phyloP scores from a whole-genome alignment of 2,329 filamentous ascomycete genomes.

The Harringtonia lauricola region DNA sequence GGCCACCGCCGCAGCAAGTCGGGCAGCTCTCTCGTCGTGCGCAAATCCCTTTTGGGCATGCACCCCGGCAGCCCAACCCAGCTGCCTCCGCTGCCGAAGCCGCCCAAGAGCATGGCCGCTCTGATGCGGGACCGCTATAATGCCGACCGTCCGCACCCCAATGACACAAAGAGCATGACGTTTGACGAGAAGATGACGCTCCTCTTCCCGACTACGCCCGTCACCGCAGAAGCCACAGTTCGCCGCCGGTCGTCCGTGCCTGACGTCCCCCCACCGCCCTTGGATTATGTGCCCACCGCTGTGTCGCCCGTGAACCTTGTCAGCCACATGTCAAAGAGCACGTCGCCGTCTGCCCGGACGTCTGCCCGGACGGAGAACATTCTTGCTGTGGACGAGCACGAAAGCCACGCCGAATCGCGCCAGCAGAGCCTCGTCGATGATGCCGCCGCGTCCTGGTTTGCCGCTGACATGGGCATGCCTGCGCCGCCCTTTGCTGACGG shows the following conservation, averaged over 20 bases:
- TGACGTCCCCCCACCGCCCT: conserved; percentile 28
- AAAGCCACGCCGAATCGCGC: conserved; percentile 1
- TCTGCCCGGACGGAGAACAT: conserved; percentile 28
- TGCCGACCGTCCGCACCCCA: conserved; percentile 30
- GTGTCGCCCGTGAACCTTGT: conserved; percentile 11
- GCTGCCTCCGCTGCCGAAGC: conserved; percentile 43
- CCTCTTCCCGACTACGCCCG: conserved; percentile 31
- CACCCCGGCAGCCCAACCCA: conserved; percentile 33
- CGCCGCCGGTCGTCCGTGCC: conserved; percentile 31
- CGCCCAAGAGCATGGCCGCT: conserved; percentile 30
- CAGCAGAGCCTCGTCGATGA: conserved; percentile 21
- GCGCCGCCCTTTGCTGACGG: background rate
- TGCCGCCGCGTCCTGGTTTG: conserved; percentile 26
- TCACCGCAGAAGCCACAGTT: conserved; percentile 10
- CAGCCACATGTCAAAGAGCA: conserved; percentile 18
- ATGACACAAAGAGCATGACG: conserved; percentile 46
- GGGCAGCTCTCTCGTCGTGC: conserved; percentile 29
- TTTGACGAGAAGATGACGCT: conserved; percentile 45
- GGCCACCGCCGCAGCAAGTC: conserved; percentile 39
- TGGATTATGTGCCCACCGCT: conserved; percentile 15
- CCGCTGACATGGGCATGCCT: conserved; percentile 11
- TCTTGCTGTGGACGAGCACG: conserved; percentile 20
- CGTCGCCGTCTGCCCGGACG: conserved; percentile 25
- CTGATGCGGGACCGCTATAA: background rate
- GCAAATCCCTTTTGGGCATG: conserved; percentile 33